Base-by-base conservation (phyloP, 805 yeast species). In the Cyberlindnera euphorbiiphila region DNA sequence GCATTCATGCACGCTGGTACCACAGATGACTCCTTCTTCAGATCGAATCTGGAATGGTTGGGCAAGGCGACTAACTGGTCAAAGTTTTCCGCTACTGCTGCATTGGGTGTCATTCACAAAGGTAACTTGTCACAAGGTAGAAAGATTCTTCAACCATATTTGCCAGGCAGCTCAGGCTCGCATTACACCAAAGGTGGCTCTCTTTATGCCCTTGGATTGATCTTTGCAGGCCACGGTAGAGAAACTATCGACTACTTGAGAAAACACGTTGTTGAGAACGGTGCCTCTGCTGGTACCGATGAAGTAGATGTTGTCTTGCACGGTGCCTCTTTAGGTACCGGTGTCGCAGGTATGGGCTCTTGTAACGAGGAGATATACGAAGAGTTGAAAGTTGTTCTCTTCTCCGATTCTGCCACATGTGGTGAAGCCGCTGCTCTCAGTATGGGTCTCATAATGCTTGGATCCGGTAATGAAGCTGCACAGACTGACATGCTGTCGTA, bases 41-140 rank as follows among this genome's bases (percentile, higher is more conserved):
- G 96, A 59, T 75, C 82, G 29, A 93, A 93, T 57, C 69, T 88
- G 54, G 96, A 91, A 54, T 93, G 98, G 97, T 71, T 93, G 49
- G 94, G 95, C 29, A 86, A 88, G 64, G 97, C 98, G n/a, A 81
- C 91, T 32, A 88, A 91, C 62, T 93, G 98, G 98, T 88, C 97
- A 6, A 93, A 91, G 59, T 93, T 93, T 61, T 80, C 96, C 0
- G 97, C 98, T 2, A 91, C 98, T 11, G 98, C 98, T 8, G 97
- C 98, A 11, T 68, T 93, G 44, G 98, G 98, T 58, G 98, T 91
- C 21, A 89, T 93, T 50, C 98, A 93, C 60, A 85, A 83, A 56
- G 98, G 98, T 37, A 91, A 91, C 61, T 71, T 93, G 41, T 76
- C 95, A 0, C 95, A 88, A 58, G 98, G 98, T 37, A 79, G 80